Conservation (phyloP, 331 rosid species). For the Stylosanthes scabra region DNA sequence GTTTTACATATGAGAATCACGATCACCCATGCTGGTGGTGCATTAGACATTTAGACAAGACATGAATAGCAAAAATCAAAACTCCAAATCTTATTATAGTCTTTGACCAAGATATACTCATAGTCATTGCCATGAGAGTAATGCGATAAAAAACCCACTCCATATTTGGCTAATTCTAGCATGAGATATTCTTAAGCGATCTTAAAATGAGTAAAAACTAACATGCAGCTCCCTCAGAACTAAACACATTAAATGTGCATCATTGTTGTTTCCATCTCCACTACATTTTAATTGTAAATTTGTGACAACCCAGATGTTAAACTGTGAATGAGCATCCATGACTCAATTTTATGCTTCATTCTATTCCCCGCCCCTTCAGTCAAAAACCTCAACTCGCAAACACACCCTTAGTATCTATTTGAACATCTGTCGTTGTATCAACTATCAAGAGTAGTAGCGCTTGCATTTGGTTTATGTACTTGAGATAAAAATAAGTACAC, state of each 20-base stretch:
- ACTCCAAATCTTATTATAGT: neutral
- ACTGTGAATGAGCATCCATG: neutral
- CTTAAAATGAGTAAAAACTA: neutral
- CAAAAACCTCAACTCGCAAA: too few relatives aligned
- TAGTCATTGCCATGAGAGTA: neutral
- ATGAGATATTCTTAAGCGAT: neutral
- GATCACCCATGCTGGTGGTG: neutral
- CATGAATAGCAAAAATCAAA: neutral
- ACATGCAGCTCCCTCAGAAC: neutral
- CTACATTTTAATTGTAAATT: neutral
- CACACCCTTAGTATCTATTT: neutral
- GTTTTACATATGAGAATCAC: conserved; percentile 9
- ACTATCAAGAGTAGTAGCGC: too few relatives aligned
- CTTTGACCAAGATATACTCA: neutral
- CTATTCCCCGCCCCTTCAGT: too few relatives aligned
- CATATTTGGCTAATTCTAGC: neutral
- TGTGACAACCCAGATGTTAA: neutral
- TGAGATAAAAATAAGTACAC: too few relatives aligned
- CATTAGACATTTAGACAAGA: conserved; percentile 12
- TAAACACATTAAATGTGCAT: too few relatives aligned
- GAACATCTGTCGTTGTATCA: neutral
- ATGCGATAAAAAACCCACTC: neutral
- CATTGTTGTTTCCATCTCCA: neutral
- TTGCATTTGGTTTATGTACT: too few relatives aligned
- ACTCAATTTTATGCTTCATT: too few relatives aligned